Conservation (phyloP, 495 filamentous ascomycete genomes). For the Chaetomium cochliodes region DNA sequence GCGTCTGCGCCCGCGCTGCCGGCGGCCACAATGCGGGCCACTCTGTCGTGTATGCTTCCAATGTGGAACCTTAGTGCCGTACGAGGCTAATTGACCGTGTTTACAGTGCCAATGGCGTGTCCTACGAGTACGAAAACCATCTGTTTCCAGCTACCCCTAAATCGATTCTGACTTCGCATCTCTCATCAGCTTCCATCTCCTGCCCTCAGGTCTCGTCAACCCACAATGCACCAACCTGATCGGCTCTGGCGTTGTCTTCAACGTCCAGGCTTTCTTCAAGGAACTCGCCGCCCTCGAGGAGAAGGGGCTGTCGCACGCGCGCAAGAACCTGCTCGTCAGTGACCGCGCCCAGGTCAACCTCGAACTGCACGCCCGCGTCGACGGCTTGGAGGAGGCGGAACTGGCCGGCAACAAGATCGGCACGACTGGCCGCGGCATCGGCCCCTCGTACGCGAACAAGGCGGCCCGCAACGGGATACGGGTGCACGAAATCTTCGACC, state of each 20-base stretch:
- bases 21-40: constrained; percentile 49
- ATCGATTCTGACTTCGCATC: not conserved
- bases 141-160: not conserved
- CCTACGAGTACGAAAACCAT: constrained; percentile 32
- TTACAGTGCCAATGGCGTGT: constrained; percentile 41
- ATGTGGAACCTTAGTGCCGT: constrained; percentile 52
- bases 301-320: constrained; percentile 66
- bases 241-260: constrained; percentile 79
- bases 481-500: constrained; percentile 72
- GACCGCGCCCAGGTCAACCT: constrained; percentile 83
- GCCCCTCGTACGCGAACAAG: constrained; percentile 81
- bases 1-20: constrained; percentile 42
- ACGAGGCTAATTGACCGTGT: constrained; percentile 16
- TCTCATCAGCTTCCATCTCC: constrained; percentile 57
- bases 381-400: constrained; percentile 77
- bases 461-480: constrained; percentile 71
- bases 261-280: constrained; percentile 76
- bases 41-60: constrained; percentile 58
- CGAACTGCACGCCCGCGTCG: constrained; percentile 76
- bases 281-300: constrained; percentile 69
- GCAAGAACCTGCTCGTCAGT: constrained; percentile 70
- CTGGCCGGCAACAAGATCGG: constrained; percentile 60
- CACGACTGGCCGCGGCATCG: constrained; percentile 65
- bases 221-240: constrained; percentile 78
- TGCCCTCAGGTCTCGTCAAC: constrained; percentile 70